These are phyloP conservation scores for Nannizziopsis barbatae DNA, from an alignment of 2,329 filamentous ascomycete genomes.

Conservation along the genomic window DNA sequence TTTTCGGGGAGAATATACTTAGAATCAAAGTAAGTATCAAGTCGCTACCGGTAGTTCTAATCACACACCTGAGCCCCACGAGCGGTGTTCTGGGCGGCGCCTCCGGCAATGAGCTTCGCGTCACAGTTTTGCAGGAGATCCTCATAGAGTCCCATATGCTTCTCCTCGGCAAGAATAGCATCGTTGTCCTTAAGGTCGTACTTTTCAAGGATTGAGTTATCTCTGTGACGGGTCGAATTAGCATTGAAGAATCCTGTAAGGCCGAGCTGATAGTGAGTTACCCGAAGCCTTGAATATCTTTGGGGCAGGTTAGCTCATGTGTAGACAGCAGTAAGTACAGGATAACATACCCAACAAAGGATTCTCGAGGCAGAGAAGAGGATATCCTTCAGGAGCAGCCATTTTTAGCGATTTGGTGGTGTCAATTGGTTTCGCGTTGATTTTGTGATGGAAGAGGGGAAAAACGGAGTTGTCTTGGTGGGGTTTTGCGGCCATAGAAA, in stretches of 20 bases:
- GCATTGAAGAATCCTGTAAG: constrained; percentile 16
- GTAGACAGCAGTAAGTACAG: neutral
- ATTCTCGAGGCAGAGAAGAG: constrained; percentile 91
- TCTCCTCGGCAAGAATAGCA: constrained; percentile 87
- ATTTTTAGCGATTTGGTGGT: constrained; percentile 40
- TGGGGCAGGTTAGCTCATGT: constrained; percentile 18
- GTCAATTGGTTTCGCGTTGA: constrained; percentile 10
- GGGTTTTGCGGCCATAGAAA: neutral
- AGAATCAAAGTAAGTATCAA: constrained; percentile 2
- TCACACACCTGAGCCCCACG: constrained; percentile 64
- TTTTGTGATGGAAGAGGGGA: constrained; percentile 9
- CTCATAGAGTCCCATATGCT: constrained; percentile 83
- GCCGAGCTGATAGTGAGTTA: constrained; percentile 29
- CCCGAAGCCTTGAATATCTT: constrained; percentile 81
- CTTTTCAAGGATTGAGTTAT: constrained; percentile 77
- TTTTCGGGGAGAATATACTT: constrained; percentile 85
- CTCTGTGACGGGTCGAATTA: constrained; percentile 42
- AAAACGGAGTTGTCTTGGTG: constrained; percentile 5
- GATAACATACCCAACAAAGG: constrained; percentile 68
- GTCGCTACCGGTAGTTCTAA: neutral
- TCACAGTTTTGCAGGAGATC: constrained; percentile 86
- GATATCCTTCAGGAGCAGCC: constrained; percentile 66
- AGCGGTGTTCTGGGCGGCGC: constrained; percentile 94
- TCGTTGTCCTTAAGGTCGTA: constrained; percentile 93
- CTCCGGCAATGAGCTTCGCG: constrained; percentile 88